These are phyloP conservation scores for Alloascoidea africana DNA, from an alignment of 805 yeast genomes.

Conservation along the genomic window DNA sequence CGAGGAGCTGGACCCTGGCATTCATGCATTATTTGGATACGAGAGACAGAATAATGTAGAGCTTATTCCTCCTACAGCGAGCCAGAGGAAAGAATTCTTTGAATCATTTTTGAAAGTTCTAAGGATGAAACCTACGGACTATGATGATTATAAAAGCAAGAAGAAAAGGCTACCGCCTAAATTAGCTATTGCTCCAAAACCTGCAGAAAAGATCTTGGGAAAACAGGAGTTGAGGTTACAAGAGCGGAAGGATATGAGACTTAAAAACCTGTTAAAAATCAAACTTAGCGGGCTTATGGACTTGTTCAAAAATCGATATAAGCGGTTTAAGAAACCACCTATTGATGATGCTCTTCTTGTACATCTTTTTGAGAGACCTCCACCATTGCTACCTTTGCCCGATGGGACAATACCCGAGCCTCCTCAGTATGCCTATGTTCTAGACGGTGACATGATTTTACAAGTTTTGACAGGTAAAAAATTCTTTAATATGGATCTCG, in stretches of 20 bases:
- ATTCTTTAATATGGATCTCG: slow-evolving; percentile 83
- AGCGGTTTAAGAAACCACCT: slow-evolving; percentile 80
- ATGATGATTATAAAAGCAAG: slow-evolving; percentile 43
- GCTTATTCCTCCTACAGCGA: slow-evolving; percentile 24
- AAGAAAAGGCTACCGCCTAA: slow-evolving; percentile 21
- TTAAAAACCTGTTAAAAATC: slow-evolving; percentile 74
- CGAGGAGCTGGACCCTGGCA: slow-evolving; percentile 27
- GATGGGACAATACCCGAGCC: slow-evolving; percentile 16
- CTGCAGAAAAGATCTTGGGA: slow-evolving; percentile 19
- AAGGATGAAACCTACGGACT: slow-evolving; percentile 53
- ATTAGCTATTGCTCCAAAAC: slow-evolving; percentile 22
- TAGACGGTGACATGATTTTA: slow-evolving; percentile 60
- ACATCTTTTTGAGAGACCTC: slow-evolving; percentile 61
- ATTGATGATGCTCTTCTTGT: slow-evolving; percentile 62
- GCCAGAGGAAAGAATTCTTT: slow-evolving; percentile 45
- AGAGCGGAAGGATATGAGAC: slow-evolving; percentile 56
- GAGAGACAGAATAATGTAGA: slow-evolving; percentile 31
- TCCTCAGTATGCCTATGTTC: slow-evolving; percentile 22
- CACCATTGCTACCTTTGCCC: too few species aligned
- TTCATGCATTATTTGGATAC: slow-evolving; percentile 43
- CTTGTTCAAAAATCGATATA: slow-evolving; percentile 70
- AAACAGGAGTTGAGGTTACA: slow-evolving; percentile 29
- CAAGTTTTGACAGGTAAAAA: slow-evolving; percentile 62
- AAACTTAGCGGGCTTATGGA: slow-evolving; percentile 85
- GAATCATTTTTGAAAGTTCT: slow-evolving; percentile 35